phyloP scores from a whole-genome alignment of 129 eudicot genomes.

The Tagetes erecta region DNA sequence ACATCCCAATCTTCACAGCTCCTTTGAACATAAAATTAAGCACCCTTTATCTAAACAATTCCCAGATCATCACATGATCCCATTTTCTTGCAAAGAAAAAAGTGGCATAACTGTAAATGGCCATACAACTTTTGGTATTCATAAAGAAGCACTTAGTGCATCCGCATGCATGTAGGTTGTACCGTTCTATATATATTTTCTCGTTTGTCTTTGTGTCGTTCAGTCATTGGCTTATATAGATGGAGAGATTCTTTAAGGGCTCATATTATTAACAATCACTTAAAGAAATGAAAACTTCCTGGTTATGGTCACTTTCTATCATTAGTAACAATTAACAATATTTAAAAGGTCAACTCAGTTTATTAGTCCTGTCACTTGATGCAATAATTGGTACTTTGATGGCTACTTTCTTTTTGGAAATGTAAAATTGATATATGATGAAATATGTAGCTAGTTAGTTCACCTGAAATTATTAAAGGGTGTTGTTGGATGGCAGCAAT shows the following conservation, averaged over 20 bases:
- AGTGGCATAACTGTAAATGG: slow-evolving; percentile 23
- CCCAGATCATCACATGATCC: slow-evolving; percentile 5
- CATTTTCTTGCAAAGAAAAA: slow-evolving; percentile 8
- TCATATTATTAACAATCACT: slow-evolving; percentile 11
- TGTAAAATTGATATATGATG: background rate
- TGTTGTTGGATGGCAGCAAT: slow-evolving; percentile 26
- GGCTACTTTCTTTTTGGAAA: slow-evolving; percentile 4
- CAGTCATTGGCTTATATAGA: slow-evolving; percentile 24
- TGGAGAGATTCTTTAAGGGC: slow-evolving; percentile 26
- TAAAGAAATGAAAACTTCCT: slow-evolving; percentile 7
- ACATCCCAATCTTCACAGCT: slow-evolving; percentile 20
- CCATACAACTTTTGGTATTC: slow-evolving; percentile 25
- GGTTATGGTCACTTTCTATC: slow-evolving; percentile 2
- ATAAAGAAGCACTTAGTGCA: slow-evolving; percentile 34
- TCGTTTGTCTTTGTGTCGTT: slow-evolving; percentile 25
- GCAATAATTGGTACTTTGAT: background rate
- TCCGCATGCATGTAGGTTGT: slow-evolving; percentile 32
- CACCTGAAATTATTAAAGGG: slow-evolving; percentile 27
- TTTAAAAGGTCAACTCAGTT: slow-evolving; percentile 13
- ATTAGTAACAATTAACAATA: slow-evolving; percentile 10
- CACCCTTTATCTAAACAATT: slow-evolving; percentile 3
- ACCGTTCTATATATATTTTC: slow-evolving; percentile 1
- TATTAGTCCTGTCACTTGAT: slow-evolving; percentile 22
- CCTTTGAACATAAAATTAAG: slow-evolving; percentile 26
- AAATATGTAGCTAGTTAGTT: background rate